These are phyloP conservation scores for Penicillium vulpinum DNA, from an alignment of 2,329 filamentous ascomycete species.

Conservation along the genomic window DNA sequence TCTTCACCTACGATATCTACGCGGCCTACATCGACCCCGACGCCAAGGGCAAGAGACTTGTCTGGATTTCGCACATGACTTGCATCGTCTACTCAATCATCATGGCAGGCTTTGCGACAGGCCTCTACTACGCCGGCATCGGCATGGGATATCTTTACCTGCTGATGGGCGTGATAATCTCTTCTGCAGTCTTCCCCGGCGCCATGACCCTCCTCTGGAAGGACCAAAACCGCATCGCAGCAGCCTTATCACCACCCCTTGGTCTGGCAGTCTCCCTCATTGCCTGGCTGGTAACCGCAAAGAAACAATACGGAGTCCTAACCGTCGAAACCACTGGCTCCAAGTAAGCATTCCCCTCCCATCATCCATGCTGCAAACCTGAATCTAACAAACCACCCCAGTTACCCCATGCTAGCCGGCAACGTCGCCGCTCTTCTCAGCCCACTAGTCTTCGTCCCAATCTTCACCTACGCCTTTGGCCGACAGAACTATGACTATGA, in stretches of 20 bases:
- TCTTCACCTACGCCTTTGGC: constrained; percentile 72
- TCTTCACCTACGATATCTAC: constrained; percentile 86
- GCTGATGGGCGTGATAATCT: constrained; percentile 90
- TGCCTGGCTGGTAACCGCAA: constrained; percentile 76
- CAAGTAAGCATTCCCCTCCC: constrained; percentile 51
- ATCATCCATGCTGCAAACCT: background rate
- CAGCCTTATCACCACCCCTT: constrained; percentile 67
- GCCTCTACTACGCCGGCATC: constrained; percentile 71
- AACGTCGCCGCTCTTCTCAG: constrained; percentile 81
- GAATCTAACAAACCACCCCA: constrained; percentile 13
- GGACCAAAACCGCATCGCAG: constrained; percentile 74
- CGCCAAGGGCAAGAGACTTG: constrained; percentile 73
- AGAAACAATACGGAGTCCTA: constrained; percentile 67
- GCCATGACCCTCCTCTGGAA: constrained; percentile 79
- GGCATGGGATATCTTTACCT: constrained; percentile 87
- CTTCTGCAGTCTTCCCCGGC: constrained; percentile 78
- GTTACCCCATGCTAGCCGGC: constrained; percentile 79
- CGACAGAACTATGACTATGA: constrained; percentile 80
- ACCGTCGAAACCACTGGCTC: constrained; percentile 73
- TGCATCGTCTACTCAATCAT: constrained; percentile 73
- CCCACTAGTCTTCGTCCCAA: constrained; percentile 70
- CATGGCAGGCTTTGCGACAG: constrained; percentile 77
- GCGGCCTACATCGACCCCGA: constrained; percentile 79
- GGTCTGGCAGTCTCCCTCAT: constrained; percentile 69
- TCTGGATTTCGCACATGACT: constrained; percentile 74